Conservation (phyloP, 805 yeast genomes). For the Monosporozyma siamensis region DNA sequence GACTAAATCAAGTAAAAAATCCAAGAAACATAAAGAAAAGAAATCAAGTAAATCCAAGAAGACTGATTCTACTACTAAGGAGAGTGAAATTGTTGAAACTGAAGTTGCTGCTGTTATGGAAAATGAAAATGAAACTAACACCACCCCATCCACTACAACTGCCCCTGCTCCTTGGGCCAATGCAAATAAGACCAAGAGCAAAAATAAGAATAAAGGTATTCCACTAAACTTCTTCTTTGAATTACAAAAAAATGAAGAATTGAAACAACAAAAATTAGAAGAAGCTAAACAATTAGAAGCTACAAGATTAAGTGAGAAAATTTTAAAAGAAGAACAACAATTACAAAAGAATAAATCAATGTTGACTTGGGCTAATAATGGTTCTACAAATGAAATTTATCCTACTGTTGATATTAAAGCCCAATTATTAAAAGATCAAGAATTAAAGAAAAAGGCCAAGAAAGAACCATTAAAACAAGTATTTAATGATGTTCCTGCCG, state of each 20-base stretch:
- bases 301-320: conserved; percentile 15
- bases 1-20: conserved; percentile 5
- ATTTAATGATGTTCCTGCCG: neutral
- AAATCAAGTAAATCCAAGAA: conserved; percentile 7
- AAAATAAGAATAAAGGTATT: conserved; percentile 8
- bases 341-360: conserved; percentile 16
- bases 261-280: conserved; percentile 11
- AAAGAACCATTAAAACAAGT: neutral
- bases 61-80: neutral
- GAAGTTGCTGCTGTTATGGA: too few relatives aligned
- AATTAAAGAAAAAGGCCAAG: neutral
- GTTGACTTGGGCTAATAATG: conserved; percentile 26
- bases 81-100: too few relatives aligned
- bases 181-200: conserved; percentile 3
- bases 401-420: conserved; percentile 16
- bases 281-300: conserved; percentile 15
- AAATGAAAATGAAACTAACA: too few relatives aligned
- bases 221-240: conserved; percentile 20
- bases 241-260: conserved; percentile 12
- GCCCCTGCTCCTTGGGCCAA: conserved; percentile 26
- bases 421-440: conserved; percentile 6
- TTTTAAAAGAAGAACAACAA: conserved; percentile 16
- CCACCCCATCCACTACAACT: too few relatives aligned
- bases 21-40: conserved; percentile 10
- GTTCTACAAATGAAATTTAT: conserved; percentile 9